These are phyloP conservation scores for Phialocephala sp. DNA, from an alignment of 2,329 filamentous ascomycete species.

Conservation along the genomic window DNA sequence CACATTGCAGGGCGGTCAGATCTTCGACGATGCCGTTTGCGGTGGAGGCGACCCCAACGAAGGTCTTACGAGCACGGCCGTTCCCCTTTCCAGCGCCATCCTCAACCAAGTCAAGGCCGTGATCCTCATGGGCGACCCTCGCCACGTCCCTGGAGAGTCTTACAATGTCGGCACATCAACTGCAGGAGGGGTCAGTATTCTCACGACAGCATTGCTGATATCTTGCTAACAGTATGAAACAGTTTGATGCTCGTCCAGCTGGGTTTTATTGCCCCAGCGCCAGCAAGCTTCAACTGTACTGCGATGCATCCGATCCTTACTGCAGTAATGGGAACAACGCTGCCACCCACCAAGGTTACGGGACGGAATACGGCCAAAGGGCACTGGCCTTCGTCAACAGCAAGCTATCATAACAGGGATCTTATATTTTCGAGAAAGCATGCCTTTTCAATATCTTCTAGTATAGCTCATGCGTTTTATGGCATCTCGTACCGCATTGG, in stretches of 20 bases:
- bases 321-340: slow-evolving; percentile 62
- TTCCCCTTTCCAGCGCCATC: slow-evolving; percentile 49
- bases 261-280: slow-evolving; percentile 54
- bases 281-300: slow-evolving; percentile 60
- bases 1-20: slow-evolving; percentile 64
- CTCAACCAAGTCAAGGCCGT: slow-evolving; percentile 62
- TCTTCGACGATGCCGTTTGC: slow-evolving; percentile 65
- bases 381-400: slow-evolving; percentile 61
- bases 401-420: slow-evolving; percentile 16
- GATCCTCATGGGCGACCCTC: slow-evolving; percentile 67
- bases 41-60: slow-evolving; percentile 55
- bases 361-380: slow-evolving; percentile 56
- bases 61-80: slow-evolving; percentile 51
- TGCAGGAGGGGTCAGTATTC: slow-evolving; percentile 59
- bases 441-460: too few species aligned
- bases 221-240: slow-evolving; percentile 8
- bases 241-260: slow-evolving; percentile 59
- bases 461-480: too few species aligned
- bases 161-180: slow-evolving; percentile 65
- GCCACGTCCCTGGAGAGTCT: slow-evolving; percentile 56
- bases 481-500: too few species aligned
- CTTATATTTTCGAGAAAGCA: too few species aligned
- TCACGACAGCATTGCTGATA: background rate
- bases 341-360: slow-evolving; percentile 61
- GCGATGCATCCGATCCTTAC: slow-evolving; percentile 62